Conservation (phyloP, 2,329 filamentous ascomycete genomes). For the Pseudogymnoascus sp. region DNA sequence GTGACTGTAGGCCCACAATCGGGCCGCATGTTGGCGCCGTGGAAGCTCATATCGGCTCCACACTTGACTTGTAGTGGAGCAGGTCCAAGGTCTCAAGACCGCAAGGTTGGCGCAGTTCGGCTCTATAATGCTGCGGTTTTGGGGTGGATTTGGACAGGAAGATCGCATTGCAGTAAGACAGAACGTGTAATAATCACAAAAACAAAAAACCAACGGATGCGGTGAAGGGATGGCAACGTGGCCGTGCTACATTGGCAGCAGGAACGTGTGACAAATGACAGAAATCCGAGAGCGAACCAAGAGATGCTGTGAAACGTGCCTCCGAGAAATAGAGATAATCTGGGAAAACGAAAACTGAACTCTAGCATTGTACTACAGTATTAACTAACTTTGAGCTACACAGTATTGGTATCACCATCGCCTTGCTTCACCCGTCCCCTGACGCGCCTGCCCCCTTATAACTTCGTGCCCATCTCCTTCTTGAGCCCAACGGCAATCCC, state of each 20-base stretch:
- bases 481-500: constrained; percentile 43
- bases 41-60: neutral
- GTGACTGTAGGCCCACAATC: neutral
- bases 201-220: too few relatives aligned
- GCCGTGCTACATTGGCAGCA: too few relatives aligned
- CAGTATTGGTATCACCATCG: neutral
- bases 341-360: neutral
- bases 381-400: neutral
- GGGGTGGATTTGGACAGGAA: neutral
- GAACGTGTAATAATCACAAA: neutral
- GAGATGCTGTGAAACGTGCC: neutral
- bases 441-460: neutral
- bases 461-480: constrained; percentile 4
- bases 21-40: neutral
- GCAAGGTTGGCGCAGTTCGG: neutral
- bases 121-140: neutral
- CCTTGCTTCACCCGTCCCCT: neutral
- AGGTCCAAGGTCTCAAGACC: neutral
- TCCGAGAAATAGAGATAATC: neutral
- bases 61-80: neutral
- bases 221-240: too few relatives aligned
- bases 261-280: neutral
- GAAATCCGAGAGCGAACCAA: neutral
- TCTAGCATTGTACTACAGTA: constrained; percentile 4
- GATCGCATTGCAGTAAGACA: neutral